Conservation (phyloP, 176 grass and related monocot species). For the Carex cristatella region DNA sequence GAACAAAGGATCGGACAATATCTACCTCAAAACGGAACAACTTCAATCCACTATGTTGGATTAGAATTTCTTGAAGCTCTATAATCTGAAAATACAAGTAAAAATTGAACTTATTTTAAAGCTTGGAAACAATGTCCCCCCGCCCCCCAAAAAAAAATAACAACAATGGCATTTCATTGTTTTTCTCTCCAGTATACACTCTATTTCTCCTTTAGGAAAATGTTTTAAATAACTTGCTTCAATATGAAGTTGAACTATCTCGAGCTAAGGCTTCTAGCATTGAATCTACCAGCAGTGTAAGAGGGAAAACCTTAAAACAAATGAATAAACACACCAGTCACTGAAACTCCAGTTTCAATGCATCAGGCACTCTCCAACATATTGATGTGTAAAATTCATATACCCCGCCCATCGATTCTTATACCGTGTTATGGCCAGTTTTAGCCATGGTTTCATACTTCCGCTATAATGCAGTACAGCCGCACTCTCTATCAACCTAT, state of each 20-base stretch:
- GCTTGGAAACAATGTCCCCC: conserved; percentile 52
- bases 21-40: neutral
- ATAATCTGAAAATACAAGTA: conserved; percentile 2
- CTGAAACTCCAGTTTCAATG: neutral
- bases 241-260: conserved; percentile 34
- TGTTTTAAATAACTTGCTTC: conserved; percentile 41
- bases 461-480: conserved; percentile 93
- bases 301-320: conserved; percentile 20
- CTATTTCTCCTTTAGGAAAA: conserved; percentile 42
- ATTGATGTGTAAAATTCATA: conserved; percentile 55
- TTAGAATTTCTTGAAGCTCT: neutral
- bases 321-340: conserved; percentile 8
- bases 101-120: conserved; percentile 26
- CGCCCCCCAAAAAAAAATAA: conserved; percentile 30
- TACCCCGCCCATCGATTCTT: conserved; percentile 83
- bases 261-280: conserved; percentile 39
- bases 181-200: conserved; percentile 54
- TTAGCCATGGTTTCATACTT: conserved; percentile 97
- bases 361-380: conserved; percentile 56
- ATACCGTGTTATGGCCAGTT: conserved; percentile 81
- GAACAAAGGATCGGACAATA: conserved; percentile 10
- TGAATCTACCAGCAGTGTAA: conserved; percentile 19
- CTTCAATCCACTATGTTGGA: conserved; percentile 13
- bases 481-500: conserved; percentile 91
- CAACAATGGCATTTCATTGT: conserved; percentile 44